A percentile compares a stretch with the other conserved stretches of the same genome.
phyloP scores from a whole-genome alignment of 2,329 filamentous ascomycete genomes.

The Xylariaceae sp. region DNA sequence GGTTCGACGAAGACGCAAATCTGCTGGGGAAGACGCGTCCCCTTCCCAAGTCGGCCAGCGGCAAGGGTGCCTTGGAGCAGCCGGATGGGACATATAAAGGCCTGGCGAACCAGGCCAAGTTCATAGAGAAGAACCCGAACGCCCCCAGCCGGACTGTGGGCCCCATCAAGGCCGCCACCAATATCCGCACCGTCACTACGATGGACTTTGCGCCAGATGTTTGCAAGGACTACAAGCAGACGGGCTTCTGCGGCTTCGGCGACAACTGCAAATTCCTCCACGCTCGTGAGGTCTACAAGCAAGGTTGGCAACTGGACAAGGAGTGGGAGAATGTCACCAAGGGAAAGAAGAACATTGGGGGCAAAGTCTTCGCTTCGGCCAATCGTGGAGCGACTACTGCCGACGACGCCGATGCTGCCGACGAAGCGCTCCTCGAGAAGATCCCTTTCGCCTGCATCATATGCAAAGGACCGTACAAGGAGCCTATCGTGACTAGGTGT shows the following conservation, averaged over 20 bases:
- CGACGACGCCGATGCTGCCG: slow-evolving; percentile 45
- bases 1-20: slow-evolving; percentile 72
- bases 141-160: slow-evolving; percentile 65
- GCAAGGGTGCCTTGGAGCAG: slow-evolving; percentile 5
- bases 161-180: slow-evolving; percentile 80
- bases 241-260: slow-evolving; percentile 61
- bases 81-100: slow-evolving; percentile 70
- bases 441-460: slow-evolving; percentile 89
- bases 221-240: slow-evolving; percentile 90
- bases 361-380: slow-evolving; percentile 55
- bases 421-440: slow-evolving; percentile 67
- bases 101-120: slow-evolving; percentile 61
- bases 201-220: slow-evolving; percentile 89
- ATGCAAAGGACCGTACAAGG: slow-evolving; percentile 69
- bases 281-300: slow-evolving; percentile 70
- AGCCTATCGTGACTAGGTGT: slow-evolving; percentile 80
- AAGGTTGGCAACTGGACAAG: slow-evolving; percentile 89
- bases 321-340: slow-evolving; percentile 88
- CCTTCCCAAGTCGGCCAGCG: slow-evolving; percentile 21
- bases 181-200: slow-evolving; percentile 82
- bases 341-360: slow-evolving; percentile 54
- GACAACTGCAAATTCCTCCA: slow-evolving; percentile 80
- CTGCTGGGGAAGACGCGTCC: slow-evolving; percentile 50
- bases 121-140: slow-evolving; percentile 76
- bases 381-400: slow-evolving; percentile 35